Evolutionary conservation across 2,329 filamentous ascomycete genomes (phyloP).

Genomic region (Alternaria arborescens): DNA sequence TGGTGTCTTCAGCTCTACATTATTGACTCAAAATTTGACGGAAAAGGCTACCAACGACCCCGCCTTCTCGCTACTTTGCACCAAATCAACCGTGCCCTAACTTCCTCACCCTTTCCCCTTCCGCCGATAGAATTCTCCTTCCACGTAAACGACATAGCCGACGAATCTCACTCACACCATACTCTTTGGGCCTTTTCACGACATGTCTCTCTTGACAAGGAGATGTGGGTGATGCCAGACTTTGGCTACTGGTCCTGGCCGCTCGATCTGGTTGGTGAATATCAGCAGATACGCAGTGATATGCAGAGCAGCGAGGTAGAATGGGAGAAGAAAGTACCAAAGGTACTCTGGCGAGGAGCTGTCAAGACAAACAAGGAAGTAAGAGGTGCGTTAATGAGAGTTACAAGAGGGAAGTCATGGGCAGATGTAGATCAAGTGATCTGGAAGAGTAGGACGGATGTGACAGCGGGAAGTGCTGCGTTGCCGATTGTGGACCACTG

Average conservation of each 20-base stretch:
- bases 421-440: slow-evolving; percentile 26
- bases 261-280: slow-evolving; percentile 24
- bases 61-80: slow-evolving; percentile 59
- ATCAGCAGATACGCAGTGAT: slow-evolving; percentile 23
- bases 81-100: slow-evolving; percentile 50
- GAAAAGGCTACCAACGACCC: slow-evolving; percentile 29
- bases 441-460: slow-evolving; percentile 23
- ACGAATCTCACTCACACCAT: slow-evolving; percentile 19
- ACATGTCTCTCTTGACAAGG: slow-evolving; percentile 16
- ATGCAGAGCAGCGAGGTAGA: slow-evolving; percentile 15
- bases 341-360: slow-evolving; percentile 44
- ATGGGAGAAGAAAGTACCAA: slow-evolving; percentile 28
- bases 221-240: slow-evolving; percentile 35
- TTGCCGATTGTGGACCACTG: slow-evolving; percentile 34
- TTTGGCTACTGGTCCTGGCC: slow-evolving; percentile 38
- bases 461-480: slow-evolving; percentile 10
- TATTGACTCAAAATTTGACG: slow-evolving; percentile 33
- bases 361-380: slow-evolving; percentile 34
- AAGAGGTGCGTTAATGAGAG: slow-evolving; percentile 18
- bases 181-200: slow-evolving; percentile 28
- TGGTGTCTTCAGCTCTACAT: slow-evolving; percentile 42
- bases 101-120: slow-evolving; percentile 59
- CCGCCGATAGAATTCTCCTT: slow-evolving; percentile 64
- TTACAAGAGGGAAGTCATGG: slow-evolving; percentile 24
- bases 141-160: slow-evolving; percentile 50